A percentile compares a stretch with the other conserved stretches of the same genome.
These are phyloP conservation scores for Leccinum fallax DNA, from an alignment of 1,284 basidiomycete genomes.

Conservation along the genomic window DNA sequence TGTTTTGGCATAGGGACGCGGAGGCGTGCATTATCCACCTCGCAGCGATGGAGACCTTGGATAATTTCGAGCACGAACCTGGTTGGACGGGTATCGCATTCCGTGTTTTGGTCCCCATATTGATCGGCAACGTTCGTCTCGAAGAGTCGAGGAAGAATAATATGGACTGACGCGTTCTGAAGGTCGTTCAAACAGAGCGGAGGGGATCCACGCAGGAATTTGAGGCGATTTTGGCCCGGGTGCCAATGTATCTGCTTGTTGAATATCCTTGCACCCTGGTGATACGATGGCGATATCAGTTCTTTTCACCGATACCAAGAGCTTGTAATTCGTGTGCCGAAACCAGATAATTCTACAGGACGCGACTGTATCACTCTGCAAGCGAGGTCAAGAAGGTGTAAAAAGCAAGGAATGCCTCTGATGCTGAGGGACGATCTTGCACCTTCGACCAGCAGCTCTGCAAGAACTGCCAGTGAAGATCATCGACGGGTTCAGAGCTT, in stretches of 20 bases:
- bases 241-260: no score
- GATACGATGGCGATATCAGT: no score
- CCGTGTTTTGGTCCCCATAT: background rate
- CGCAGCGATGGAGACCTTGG: background rate
- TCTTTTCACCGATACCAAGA: no score
- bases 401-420: background rate
- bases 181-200: no score
- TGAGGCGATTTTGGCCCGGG: no score
- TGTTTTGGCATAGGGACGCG: background rate
- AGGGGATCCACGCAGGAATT: no score
- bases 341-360: background rate
- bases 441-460: slow-evolving; percentile 14
- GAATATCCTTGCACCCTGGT: no score
- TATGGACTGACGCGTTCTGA: slow-evolving; percentile 8
- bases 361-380: background rate
- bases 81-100: background rate
- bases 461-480: slow-evolving; percentile 17
- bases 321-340: no score
- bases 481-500: background rate
- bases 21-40: background rate
- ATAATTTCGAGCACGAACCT: background rate
- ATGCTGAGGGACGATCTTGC: slow-evolving; percentile 9
- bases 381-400: slow-evolving; percentile 1
- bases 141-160: slow-evolving; percentile 6
- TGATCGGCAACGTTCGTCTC: background rate